phyloP scores from a whole-genome alignment of 495 filamentous ascomycete genomes.

The Podospora fimiseda region DNA sequence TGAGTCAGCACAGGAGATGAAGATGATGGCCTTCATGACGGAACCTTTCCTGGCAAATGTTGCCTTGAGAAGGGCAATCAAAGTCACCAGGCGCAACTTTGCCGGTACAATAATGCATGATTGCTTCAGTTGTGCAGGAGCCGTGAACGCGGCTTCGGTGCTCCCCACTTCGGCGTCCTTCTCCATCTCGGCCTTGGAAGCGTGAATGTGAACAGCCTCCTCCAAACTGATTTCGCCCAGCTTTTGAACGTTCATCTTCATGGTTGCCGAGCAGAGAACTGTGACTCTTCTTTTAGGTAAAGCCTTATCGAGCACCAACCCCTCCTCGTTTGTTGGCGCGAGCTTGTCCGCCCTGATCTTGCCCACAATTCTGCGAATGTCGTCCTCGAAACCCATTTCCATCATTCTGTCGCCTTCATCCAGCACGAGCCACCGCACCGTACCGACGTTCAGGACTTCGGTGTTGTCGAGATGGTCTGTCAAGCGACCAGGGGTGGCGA shows the following conservation, averaged over 20 bases:
- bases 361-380: constrained; percentile 68
- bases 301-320: constrained; percentile 38
- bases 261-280: constrained; percentile 89
- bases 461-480: constrained; percentile 90
- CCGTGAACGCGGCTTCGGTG: constrained; percentile 61
- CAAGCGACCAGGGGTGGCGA: constrained; percentile 87
- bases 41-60: constrained; percentile 80
- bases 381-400: constrained; percentile 94
- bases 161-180: constrained; percentile 33
- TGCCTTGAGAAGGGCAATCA: constrained; percentile 74
- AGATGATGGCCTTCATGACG: constrained; percentile 91
- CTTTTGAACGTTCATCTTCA: constrained; percentile 92
- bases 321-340: constrained; percentile 32
- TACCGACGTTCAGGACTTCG: constrained; percentile 77
- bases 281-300: constrained; percentile 76
- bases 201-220: constrained; percentile 81
- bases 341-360: constrained; percentile 56
- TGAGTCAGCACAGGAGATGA: constrained; percentile 92
- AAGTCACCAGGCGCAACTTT: constrained; percentile 81
- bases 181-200: constrained; percentile 48
- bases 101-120: constrained; percentile 78
- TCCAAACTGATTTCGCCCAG: constrained; percentile 91
- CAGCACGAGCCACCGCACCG: constrained; percentile 85
- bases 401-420: constrained; percentile 95
- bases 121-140: constrained; percentile 89